A percentile compares a stretch with the other conserved stretches of the same genome.
These are phyloP conservation scores for Cyberlindnera saturnus DNA, from an alignment of 805 yeast species.

Conservation along the genomic window DNA sequence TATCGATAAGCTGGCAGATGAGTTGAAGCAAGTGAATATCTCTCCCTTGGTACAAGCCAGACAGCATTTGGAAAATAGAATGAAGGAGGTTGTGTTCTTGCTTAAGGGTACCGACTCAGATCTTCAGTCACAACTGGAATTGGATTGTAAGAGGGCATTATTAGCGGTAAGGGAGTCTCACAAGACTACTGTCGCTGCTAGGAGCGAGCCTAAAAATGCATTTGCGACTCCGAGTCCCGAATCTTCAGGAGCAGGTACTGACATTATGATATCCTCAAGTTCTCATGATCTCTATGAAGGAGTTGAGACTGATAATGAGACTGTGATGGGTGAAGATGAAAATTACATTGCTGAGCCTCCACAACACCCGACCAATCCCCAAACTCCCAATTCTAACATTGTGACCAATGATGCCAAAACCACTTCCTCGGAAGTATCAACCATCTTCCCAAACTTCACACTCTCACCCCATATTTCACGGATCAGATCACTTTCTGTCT, in stretches of 20 bases:
- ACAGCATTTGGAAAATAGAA: slow-evolving; percentile 21
- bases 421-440: no score
- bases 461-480: slow-evolving; percentile 5
- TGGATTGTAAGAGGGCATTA: slow-evolving; percentile 9
- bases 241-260: slow-evolving; percentile 1
- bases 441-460: slow-evolving; percentile 1
- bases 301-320: slow-evolving; percentile 8
- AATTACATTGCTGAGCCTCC: no score
- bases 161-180: neutral
- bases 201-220: neutral
- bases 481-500: slow-evolving; percentile 1
- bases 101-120: slow-evolving; percentile 17
- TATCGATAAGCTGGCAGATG: neutral
- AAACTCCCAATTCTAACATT: no score
- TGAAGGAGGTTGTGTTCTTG: slow-evolving; percentile 24
- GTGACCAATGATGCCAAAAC: no score
- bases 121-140: slow-evolving; percentile 4
- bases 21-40: slow-evolving; percentile 2
- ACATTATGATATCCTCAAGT: neutral
- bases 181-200: neutral
- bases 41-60: slow-evolving; percentile 20
- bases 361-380: no score
- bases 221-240: slow-evolving; percentile 8
- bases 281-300: neutral
- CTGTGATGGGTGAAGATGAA: slow-evolving; percentile 7